phyloP scores from a whole-genome alignment of 2,329 filamentous ascomycete species.

The Botrytis fabae region DNA sequence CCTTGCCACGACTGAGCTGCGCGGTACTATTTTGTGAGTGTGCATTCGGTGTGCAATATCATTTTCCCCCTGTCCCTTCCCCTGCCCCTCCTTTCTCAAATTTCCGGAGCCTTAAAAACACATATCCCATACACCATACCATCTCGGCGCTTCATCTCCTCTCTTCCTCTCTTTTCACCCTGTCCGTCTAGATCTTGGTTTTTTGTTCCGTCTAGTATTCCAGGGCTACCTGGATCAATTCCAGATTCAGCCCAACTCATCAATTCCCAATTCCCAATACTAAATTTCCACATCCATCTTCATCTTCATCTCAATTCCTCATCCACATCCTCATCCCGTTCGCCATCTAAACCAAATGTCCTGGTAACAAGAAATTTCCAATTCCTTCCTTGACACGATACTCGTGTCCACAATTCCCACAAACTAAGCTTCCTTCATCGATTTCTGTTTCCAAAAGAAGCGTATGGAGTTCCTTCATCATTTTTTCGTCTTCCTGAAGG shows the following conservation, averaged over 20 bases:
- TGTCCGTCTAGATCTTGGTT: neutral
- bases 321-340: neutral
- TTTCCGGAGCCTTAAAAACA: rapidly evolving
- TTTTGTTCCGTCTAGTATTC: neutral
- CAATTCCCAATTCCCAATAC: neutral
- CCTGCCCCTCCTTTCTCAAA: neutral
- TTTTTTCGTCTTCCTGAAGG: slow-evolving; percentile 65
- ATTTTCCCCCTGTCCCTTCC: neutral
- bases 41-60: rapidly evolving
- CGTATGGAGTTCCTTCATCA: slow-evolving; percentile 74
- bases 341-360: slow-evolving; percentile 69
- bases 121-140: neutral
- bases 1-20: neutral
- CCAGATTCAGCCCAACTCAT: neutral
- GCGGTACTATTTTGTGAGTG: neutral
- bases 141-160: neutral
- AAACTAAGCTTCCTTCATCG: slow-evolving; percentile 83
- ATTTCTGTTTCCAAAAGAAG: slow-evolving; percentile 89
- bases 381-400: slow-evolving; percentile 95
- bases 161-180: neutral
- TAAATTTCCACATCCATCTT: neutral
- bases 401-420: slow-evolving; percentile 88
- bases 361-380: slow-evolving; percentile 91
- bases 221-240: rapidly evolving
- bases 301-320: neutral